Conservation (phyloP, 2,329 filamentous ascomycete species). For the Nemania serpens region DNA sequence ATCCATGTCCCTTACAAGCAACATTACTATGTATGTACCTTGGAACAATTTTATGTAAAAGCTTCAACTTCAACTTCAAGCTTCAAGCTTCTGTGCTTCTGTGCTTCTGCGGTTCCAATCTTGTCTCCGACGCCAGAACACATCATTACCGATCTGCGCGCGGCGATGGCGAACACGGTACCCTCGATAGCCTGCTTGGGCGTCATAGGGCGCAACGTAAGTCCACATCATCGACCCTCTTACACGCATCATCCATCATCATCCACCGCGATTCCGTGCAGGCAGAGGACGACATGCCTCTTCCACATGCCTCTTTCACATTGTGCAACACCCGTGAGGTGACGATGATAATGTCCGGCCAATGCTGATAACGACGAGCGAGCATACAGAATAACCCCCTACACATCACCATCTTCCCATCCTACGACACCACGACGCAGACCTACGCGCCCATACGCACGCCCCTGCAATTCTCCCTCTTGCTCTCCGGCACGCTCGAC, state of each 20-base stretch:
- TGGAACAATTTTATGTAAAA: too few species aligned
- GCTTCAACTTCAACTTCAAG: conserved; percentile 8
- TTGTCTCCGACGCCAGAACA: not conserved
- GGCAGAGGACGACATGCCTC: too few species aligned
- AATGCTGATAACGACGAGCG: conserved; percentile 17
- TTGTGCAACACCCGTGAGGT: too few species aligned
- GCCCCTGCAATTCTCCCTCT: conserved; percentile 86
- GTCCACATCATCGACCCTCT: conserved; percentile 32
- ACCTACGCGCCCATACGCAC: conserved; percentile 64
- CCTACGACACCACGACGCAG: conserved; percentile 63
- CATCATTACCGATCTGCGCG: not conserved
- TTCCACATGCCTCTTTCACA: too few species aligned
- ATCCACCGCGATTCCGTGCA: not conserved
- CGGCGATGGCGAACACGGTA: conserved; percentile 61
- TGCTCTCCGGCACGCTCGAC: conserved; percentile 89
- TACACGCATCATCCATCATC: not conserved
- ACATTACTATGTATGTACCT: too few species aligned
- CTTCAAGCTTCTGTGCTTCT: too few species aligned
- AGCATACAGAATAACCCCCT: conserved; percentile 84
- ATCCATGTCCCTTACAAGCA: too few species aligned
- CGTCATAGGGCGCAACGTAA: conserved; percentile 89
- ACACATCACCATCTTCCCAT: conserved; percentile 88
- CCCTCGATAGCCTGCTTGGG: conserved; percentile 92
- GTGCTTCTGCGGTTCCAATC: not conserved
- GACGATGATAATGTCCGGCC: not conserved